Evolutionary conservation across 306 rosid species (phyloP).

Genomic region (Abrus precatorius): DNA sequence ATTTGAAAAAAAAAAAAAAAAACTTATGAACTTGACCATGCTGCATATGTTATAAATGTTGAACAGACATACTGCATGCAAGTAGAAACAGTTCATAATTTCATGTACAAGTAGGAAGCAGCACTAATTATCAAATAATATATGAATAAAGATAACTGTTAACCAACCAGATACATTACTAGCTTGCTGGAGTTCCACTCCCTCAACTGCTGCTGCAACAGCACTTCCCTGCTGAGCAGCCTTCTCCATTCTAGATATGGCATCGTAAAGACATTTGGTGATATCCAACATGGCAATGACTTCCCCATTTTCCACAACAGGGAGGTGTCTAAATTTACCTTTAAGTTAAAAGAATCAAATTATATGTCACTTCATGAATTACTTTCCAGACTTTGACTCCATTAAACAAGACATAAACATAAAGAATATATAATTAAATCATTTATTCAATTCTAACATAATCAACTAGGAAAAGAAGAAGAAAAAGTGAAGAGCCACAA

Average conservation of each 20-base stretch:
- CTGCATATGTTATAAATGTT: conserved; percentile 11
- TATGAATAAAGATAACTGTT: conserved; percentile 35
- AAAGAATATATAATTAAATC: conserved; percentile 21
- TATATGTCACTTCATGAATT: conserved; percentile 27
- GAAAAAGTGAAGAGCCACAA: conserved; percentile 2
- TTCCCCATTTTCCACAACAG: conserved; percentile 97
- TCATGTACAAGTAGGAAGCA: conserved; percentile 35
- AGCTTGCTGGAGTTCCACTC: conserved; percentile 83
- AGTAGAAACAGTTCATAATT: conserved; percentile 32
- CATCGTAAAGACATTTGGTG: conserved; percentile 94
- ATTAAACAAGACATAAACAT: conserved; percentile 22
- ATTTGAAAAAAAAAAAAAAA: background rate
- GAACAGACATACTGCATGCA: conserved; percentile 9
- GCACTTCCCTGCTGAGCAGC: conserved; percentile 95
- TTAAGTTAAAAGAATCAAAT: conserved; percentile 40
- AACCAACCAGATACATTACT: conserved; percentile 71
- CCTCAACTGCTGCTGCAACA: conserved; percentile 95
- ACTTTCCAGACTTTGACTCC: conserved; percentile 20
- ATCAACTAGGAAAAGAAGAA: conserved; percentile 32
- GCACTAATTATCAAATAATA: background rate
- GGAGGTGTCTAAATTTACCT: conserved; percentile 99
- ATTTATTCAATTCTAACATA: conserved; percentile 14
- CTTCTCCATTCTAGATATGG: conserved; percentile 95
- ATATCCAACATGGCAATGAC: conserved; percentile 96
- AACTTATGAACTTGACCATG: conserved; percentile 20